Base-by-base conservation (phyloP, 1,139 yeast genomes). In the Hanseniaspora uvarum region DNA sequence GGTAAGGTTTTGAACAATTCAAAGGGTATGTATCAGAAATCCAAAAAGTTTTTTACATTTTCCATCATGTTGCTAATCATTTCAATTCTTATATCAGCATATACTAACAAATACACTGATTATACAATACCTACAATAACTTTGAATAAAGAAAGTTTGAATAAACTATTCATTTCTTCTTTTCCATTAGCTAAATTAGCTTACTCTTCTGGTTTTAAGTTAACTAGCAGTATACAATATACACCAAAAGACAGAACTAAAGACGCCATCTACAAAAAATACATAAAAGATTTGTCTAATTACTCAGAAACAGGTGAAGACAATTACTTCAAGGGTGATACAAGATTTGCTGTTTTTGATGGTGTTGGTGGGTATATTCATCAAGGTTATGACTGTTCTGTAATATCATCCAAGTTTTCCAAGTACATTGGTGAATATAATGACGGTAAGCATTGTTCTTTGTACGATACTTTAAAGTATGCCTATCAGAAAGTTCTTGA, bases 321-420 rank as follows among this genome's bases (percentile, higher is more conserved):
- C 66, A 86, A 87, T 61, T 83, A 78, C 62, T 82, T 89, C 60
- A 73, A 80, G 37, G 72, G 81, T 6, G 59, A 61, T 40, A 67
- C 64, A 14, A 67, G 70, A 8, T 64, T 70, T 26, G 97, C 96
- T 10, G 96, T 92, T 1, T 92, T 96, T 2, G 98, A 92, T 68
- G 98, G 98, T 19, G 97, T 92, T 5, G 97, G 97, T 18, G 97
- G 97, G 1, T 92, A 97, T 96, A 78, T 87, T 2, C 92, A 86
- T 60, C 82, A 86, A 41, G 96, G 96, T 0, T 85, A 81, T 61
- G 96, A 89, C 65, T 86, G 96, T 1, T 78, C 84, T 56, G 89
- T 89, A 8, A 83, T 84, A 46, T 80, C 86, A 14, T 36, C 71
- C 89, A 61, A 89, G 83, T 62, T 68, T 83, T 49, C 82, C 88